Percentiles rank a stretch among this genome's conserved stretches.
phyloP scores from a whole-genome alignment of 208 protist genomes.

The Crithidia brevicula region DNA sequence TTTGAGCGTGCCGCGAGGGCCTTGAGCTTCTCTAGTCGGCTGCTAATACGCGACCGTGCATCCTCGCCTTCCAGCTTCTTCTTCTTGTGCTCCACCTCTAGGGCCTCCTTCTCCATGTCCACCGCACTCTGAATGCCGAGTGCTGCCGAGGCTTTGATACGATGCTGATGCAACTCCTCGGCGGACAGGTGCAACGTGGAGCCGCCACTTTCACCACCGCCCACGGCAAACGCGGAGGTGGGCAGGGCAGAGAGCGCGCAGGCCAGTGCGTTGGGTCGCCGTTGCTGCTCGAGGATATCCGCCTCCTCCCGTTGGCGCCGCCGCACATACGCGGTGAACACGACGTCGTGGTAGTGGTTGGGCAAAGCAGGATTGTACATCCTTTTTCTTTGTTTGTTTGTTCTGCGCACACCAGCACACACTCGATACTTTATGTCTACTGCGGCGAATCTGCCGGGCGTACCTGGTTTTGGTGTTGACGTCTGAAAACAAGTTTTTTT shows the following conservation, averaged over 20 bases:
- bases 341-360: slow-evolving; percentile 59
- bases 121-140: slow-evolving; percentile 73
- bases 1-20: slow-evolving; percentile 20
- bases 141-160: slow-evolving; percentile 71
- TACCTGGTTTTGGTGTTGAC: neutral
- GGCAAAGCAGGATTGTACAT: slow-evolving; percentile 64
- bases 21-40: slow-evolving; percentile 65
- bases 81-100: slow-evolving; percentile 68
- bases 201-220: neutral
- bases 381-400: neutral
- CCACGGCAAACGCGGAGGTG: neutral
- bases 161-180: slow-evolving; percentile 77
- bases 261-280: slow-evolving; percentile 32
- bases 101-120: slow-evolving; percentile 60
- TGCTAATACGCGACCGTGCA: slow-evolving; percentile 57
- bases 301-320: slow-evolving; percentile 33
- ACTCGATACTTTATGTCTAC: too few species aligned
- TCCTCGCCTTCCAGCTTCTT: slow-evolving; percentile 63
- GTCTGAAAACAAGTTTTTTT: neutral
- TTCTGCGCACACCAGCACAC: too few species aligned
- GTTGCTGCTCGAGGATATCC: slow-evolving; percentile 7
- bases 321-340: slow-evolving; percentile 44
- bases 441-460: too few species aligned
- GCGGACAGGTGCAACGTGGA: slow-evolving; percentile 54
- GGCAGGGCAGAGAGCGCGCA: slow-evolving; percentile 19